phyloP scores from a whole-genome alignment of 1,139 yeast genomes.

The Yamadazyma aaseri region DNA sequence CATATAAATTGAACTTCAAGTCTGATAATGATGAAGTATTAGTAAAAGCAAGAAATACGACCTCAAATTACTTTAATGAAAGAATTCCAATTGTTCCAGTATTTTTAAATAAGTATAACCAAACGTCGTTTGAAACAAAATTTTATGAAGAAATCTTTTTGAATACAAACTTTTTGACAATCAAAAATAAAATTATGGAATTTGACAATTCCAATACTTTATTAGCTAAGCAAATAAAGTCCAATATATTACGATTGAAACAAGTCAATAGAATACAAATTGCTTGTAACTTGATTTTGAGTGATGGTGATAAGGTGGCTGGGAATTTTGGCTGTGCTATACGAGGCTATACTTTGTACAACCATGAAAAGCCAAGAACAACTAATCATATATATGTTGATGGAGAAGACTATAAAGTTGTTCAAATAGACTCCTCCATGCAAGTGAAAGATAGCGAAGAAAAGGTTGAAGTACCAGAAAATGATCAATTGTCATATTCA shows the following conservation, averaged over 20 bases:
- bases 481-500: constrained; percentile 19
- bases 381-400: constrained; percentile 45
- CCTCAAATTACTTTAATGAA: constrained; percentile 57
- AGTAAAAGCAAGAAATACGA: constrained; percentile 50
- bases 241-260: constrained; percentile 52
- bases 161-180: constrained; percentile 36
- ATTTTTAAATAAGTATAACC: constrained; percentile 41
- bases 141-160: constrained; percentile 58
- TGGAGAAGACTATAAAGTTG: constrained; percentile 52
- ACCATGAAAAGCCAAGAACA: constrained; percentile 50
- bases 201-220: constrained; percentile 30
- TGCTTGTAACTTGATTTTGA: constrained; percentile 50
- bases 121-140: constrained; percentile 43
- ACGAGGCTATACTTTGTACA: constrained; percentile 66
- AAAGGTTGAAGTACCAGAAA: constrained; percentile 16
- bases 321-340: constrained; percentile 61
- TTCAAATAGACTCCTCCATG: constrained; percentile 41
- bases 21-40: constrained; percentile 9
- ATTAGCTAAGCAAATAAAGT: constrained; percentile 44
- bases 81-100: constrained; percentile 62
- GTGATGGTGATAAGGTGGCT: constrained; percentile 34
- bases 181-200: constrained; percentile 15
- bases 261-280: constrained; percentile 65
- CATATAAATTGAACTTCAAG: constrained; percentile 20
- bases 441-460: constrained; percentile 22